Conservation (phyloP, 371 early-diverging fungal genomes). For the Aphelidium insulamus region DNA sequence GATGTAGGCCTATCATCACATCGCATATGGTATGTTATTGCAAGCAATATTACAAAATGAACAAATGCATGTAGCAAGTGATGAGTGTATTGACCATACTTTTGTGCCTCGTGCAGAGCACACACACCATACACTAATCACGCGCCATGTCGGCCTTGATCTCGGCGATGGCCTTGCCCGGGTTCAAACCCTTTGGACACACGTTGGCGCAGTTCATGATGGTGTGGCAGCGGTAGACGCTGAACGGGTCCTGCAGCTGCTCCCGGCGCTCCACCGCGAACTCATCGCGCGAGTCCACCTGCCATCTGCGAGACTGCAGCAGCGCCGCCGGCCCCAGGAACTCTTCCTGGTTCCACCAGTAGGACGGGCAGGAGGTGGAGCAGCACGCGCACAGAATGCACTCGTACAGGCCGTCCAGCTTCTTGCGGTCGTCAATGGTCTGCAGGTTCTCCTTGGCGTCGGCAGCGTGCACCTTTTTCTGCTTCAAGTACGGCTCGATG, state of each 20-base stretch:
- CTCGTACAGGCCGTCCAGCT: slow-evolving; percentile 90
- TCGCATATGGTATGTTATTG: too few relatives aligned
- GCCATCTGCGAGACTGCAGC: slow-evolving; percentile 95
- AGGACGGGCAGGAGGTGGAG: slow-evolving; percentile 84
- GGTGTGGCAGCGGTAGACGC: slow-evolving; percentile 92
- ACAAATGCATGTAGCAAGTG: too few relatives aligned
- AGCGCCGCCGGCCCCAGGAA: slow-evolving; percentile 90
- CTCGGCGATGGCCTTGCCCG: slow-evolving; percentile 80
- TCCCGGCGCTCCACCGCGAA: slow-evolving; percentile 66
- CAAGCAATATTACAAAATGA: too few relatives aligned
- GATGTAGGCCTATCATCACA: too few relatives aligned
- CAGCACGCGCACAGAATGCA: slow-evolving; percentile 95
- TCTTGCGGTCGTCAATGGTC: slow-evolving; percentile 77
- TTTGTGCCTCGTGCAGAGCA: not conserved
- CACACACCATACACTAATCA: slow-evolving; percentile 19
- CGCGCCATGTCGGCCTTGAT: slow-evolving; percentile 81
- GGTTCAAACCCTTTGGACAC: slow-evolving; percentile 94
- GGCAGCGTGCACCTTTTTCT: slow-evolving; percentile 31
- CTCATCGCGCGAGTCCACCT: slow-evolving; percentile 88
- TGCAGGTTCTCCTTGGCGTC: slow-evolving; percentile 60
- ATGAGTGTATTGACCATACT: too few relatives aligned
- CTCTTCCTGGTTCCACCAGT: slow-evolving; percentile 90
- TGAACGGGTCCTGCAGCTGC: slow-evolving; percentile 79
- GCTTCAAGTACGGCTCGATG: slow-evolving; percentile 84
- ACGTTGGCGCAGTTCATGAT: slow-evolving; percentile 95